Evolutionary conservation across 495 filamentous ascomycete species (phyloP), one percentile per base, ranked within the genome.

Genomic region (Podospora didyma): DNA sequence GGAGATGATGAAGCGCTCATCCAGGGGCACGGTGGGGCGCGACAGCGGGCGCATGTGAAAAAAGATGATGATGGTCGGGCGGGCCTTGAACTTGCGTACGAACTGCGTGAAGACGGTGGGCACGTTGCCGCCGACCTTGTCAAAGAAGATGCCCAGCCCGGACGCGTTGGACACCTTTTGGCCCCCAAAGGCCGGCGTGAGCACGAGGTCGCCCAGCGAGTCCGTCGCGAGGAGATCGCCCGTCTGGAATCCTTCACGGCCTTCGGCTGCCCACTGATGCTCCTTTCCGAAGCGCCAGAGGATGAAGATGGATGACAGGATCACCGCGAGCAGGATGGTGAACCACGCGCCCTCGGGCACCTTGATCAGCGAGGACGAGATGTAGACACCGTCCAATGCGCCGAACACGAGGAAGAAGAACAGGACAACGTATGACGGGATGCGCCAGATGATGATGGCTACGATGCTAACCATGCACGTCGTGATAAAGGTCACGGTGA

Each of bases 281-380:
- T 88, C 84, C 66, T 90, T 89, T 17, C 87, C 87, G 56, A 81
- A 89, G 23, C 87, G 82, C 87, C 87, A 90, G 39, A 89, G 71
- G 28, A 89, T 70, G 58, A 89, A 85, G 35, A 89, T 65, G 51
- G 67, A 70, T 0, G 83, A 76, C 2, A 89, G 74, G 7, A 88
- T 67, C 6, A 71, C 65, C 0, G 85, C 77, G 20, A 90, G 78
- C 1, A 81, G 64, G 22, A 90, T 64, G 1, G 87, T 89, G 59
- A 90, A 88, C 87, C 87, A 90, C 22, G 87, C 87, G 3, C 87
- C 87, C 2, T 81, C 67, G 2, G 87, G 87, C 10, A 89, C 80
- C 59, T 90, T 90, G 22, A 73, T 84, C 2, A 89, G 70, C 0
- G 85, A 79, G 1, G 86, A 81, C 0, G 85, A 85, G 10, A 89